phyloP scores from a whole-genome alignment of 106 monocot species.

The Dactylorhiza incarnata region DNA sequence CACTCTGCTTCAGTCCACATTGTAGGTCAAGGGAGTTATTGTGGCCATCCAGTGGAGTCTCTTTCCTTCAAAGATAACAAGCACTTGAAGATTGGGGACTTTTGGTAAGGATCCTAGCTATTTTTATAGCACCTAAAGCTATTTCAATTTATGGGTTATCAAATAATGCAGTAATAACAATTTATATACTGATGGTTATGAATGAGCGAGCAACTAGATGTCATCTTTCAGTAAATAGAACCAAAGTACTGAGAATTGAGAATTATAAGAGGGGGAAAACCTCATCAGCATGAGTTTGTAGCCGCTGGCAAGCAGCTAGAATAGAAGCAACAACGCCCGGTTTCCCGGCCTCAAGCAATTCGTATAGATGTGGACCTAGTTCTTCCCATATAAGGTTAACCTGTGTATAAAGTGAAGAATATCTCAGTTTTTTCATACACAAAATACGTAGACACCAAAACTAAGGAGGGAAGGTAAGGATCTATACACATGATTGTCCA shows the following conservation, averaged over 20 bases:
- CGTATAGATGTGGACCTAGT: slow-evolving; percentile 45
- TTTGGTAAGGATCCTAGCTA: not conserved
- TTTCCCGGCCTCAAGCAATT: slow-evolving; percentile 64
- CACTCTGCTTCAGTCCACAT: not conserved
- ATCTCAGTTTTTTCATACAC: not conserved
- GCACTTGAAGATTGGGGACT: not conserved
- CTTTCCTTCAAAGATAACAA: not conserved
- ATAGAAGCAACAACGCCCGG: slow-evolving; percentile 82
- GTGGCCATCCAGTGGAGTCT: not conserved
- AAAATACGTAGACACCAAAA: not conserved
- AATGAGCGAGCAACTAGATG: not conserved
- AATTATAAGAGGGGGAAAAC: slow-evolving; percentile 21
- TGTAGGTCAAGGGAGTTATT: not conserved
- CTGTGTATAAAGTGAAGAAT: slow-evolving; percentile 22
- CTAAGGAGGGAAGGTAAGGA: not conserved
- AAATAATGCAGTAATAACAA: not conserved
- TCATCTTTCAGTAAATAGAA: not conserved
- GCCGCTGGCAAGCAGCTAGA: slow-evolving; percentile 67
- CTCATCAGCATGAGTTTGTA: slow-evolving; percentile 55
- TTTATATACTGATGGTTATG: not conserved
- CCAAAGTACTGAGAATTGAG: not conserved
- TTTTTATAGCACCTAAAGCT: not conserved
- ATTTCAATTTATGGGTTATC: not conserved
- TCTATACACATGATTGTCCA: not conserved
- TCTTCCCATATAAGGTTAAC: slow-evolving; percentile 62